A percentile compares a stretch with the other conserved stretches of the same genome.
phyloP scores from a whole-genome alignment of 139 green algal genomes.

The Haematococcus sp. region DNA sequence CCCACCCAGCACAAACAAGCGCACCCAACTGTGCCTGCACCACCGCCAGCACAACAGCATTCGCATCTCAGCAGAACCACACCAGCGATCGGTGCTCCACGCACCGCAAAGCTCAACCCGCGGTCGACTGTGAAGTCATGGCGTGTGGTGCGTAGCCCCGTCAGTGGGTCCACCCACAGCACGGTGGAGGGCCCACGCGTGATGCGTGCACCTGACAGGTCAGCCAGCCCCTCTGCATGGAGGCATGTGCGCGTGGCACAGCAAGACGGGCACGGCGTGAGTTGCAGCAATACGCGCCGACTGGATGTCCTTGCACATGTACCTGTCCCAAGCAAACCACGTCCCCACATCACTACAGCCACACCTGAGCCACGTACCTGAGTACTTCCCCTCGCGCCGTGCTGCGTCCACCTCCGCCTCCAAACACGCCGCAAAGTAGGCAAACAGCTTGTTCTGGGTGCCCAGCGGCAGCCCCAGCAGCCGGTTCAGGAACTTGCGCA shows the following conservation, averaged over 20 bases:
- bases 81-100: too few relatives aligned
- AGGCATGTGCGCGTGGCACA: too few relatives aligned
- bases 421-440: conserved; percentile 70
- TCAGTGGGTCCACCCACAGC: conserved; percentile 50
- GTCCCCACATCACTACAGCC: not conserved
- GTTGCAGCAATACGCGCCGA: too few relatives aligned
- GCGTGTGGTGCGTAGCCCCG: conserved; percentile 47
- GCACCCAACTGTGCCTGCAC: too few relatives aligned
- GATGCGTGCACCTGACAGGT: conserved; percentile 49
- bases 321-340: too few relatives aligned
- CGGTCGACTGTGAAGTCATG: conserved; percentile 69
- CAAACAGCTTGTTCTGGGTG: conserved; percentile 77
- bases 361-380: not conserved
- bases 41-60: too few relatives aligned
- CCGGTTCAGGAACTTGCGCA: conserved; percentile 84
- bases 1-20: too few relatives aligned
- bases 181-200: not conserved
- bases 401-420: conserved; percentile 59
- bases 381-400: conserved; percentile 41
- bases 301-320: too few relatives aligned
- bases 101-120: conserved; percentile 59
- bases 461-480: conserved; percentile 75
- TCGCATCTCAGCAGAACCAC: too few relatives aligned
- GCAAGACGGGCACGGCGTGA: too few relatives aligned
- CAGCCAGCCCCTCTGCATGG: conserved; percentile 55